Base-by-base conservation (phyloP, 495 filamentous ascomycete genomes). In the Lophium mytilinum region DNA sequence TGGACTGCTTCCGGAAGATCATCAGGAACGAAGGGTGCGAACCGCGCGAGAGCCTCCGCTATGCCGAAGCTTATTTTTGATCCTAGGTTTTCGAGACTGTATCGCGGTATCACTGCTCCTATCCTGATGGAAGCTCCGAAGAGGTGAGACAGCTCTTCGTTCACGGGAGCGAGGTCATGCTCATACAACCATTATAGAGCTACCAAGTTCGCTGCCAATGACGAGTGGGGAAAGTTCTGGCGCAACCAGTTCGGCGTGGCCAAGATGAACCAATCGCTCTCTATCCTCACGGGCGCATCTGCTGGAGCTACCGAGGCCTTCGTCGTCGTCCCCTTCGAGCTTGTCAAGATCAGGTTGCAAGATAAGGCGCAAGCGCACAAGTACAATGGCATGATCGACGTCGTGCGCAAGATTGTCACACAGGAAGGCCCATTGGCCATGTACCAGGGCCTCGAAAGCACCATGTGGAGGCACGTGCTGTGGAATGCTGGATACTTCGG, bases 401-500 rank as follows among this genome's bases (percentile, higher is more conserved):
- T 87, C 30, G 86, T 98, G 19, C 70, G 75, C 63, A 94, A 93
- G 79, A 95, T 88, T 37, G 79, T 96, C 36, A 78, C 80, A 65
- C 77, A 83, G 52, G 93, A 98, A 73, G 93, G 93, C 12, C 74
- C 86, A 7, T 71, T 97, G 55, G 88, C 91, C 53, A 75, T 98
- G 74, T 98, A 98, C 80, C 94, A 96, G 70, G 93, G 93, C 21
- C 83, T 98, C 39, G 93, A 98, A 73, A 89, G 86, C 39, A 98
- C 93, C 24, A 75, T 96, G 70, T 98, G 93, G 93, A 86, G 93
- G 61, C 93, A 98, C 74, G 82, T 96, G 52, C 79, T 96, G 55
- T 98, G 93, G 93, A 98, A 98, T 72, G 80, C 87, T 8, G 93
- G 93, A 45, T 98, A 98, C 78, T 98, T 98, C 71, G 93, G 93